Conservation (phyloP, 2,329 filamentous ascomycete species). For the Aaosphaeria arxii region DNA sequence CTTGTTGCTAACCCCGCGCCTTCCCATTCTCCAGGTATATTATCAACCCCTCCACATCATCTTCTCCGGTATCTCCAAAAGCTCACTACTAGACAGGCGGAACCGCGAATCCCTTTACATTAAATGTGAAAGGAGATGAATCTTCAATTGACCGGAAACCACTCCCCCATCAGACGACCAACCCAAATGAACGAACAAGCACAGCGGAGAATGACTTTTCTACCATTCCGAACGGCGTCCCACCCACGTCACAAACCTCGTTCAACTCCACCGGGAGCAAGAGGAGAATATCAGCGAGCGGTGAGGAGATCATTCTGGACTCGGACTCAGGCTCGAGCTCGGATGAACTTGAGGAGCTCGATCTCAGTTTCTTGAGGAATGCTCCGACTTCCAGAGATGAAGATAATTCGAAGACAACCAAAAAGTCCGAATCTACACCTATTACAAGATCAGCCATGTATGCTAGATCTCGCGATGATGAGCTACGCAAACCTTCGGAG, state of each 20-base stretch:
- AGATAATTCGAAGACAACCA: constrained; percentile 4
- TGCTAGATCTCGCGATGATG: constrained; percentile 9
- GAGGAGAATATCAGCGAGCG: constrained; percentile 55
- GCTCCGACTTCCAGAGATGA: background rate
- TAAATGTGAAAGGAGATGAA: too few species aligned
- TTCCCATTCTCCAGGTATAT: too few species aligned
- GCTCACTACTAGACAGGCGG: too few species aligned
- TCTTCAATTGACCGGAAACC: too few species aligned
- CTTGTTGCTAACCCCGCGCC: too few species aligned
- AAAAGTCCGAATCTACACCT: background rate
- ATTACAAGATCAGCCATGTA: background rate
- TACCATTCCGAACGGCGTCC: constrained; percentile 8
- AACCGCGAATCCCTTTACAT: too few species aligned
- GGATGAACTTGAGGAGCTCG: constrained; percentile 44
- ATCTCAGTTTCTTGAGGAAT: constrained; percentile 28
- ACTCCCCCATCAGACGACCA: too few species aligned
- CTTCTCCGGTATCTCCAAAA: too few species aligned
- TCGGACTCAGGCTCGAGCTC: constrained; percentile 68
- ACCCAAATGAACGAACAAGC: too few species aligned
- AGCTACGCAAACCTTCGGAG: constrained; percentile 18
- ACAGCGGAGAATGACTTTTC: too few species aligned
- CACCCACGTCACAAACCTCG: constrained; percentile 21
- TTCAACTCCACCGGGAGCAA: constrained; percentile 30
- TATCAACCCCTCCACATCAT: too few species aligned
- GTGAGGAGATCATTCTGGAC: constrained; percentile 52